phyloP scores from a whole-genome alignment of 164 flowering plant genomes.

The Brasenia schreberi region DNA sequence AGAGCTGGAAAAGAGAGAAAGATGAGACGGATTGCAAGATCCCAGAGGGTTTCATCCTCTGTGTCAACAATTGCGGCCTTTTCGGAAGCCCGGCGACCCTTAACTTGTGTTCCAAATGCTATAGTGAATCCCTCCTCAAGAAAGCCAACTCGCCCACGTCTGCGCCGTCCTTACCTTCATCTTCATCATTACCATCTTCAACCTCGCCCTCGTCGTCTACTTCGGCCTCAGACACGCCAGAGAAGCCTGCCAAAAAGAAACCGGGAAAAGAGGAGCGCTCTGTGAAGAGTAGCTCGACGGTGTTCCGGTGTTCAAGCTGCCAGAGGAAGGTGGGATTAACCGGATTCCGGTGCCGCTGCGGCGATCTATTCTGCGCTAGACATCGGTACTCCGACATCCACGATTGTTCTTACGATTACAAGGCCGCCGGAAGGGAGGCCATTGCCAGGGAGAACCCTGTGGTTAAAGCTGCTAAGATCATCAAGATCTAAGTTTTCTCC shows the following conservation, averaged over 20 bases:
- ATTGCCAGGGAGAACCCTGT: conserved; percentile 61
- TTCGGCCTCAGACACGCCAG: conserved; percentile 1
- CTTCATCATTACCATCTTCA: conserved; percentile 5
- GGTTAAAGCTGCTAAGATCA: conserved; percentile 57
- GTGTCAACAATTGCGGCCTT: conserved; percentile 25
- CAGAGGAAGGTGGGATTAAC: conserved; percentile 52
- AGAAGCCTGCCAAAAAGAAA: background rate
- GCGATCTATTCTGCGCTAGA: conserved; percentile 45
- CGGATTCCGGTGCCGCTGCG: conserved; percentile 61
- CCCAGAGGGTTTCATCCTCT: conserved; percentile 16
- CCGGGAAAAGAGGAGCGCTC: background rate
- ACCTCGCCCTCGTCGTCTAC: conserved; percentile 8
- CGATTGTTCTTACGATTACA: conserved; percentile 51
- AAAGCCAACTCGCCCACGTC: conserved; percentile 4
- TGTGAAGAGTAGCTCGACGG: background rate
- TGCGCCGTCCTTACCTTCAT: conserved; percentile 2
- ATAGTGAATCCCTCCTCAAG: conserved; percentile 19
- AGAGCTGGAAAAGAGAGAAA: conserved; percentile 21
- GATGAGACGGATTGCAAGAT: conserved; percentile 21
- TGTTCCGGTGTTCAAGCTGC: conserved; percentile 43
- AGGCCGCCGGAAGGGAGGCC: conserved; percentile 48
- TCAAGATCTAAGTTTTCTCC: conserved; percentile 22
- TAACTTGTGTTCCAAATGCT: conserved; percentile 22
- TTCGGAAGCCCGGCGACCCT: conserved; percentile 21
- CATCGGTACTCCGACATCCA: conserved; percentile 59